Conservation (phyloP, 495 filamentous ascomycete genomes). For the Penicillium desertorum region DNA sequence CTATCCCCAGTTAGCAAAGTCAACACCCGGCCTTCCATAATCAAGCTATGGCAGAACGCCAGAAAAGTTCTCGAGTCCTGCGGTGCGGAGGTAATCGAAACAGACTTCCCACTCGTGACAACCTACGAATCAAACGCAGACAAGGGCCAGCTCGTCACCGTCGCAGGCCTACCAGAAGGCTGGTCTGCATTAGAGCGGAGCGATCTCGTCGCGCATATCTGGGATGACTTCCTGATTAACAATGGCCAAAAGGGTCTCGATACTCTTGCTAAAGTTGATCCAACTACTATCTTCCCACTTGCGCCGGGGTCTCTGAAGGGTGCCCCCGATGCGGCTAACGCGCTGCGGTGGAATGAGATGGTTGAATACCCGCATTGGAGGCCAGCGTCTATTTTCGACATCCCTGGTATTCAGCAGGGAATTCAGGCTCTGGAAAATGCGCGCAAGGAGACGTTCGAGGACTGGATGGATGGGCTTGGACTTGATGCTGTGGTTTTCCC, state of each 20-base stretch:
- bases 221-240: constrained; percentile 35
- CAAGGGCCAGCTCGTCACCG: constrained; percentile 32
- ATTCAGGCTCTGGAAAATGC: constrained; percentile 32
- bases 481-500: constrained; percentile 41
- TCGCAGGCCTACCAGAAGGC: constrained; percentile 33
- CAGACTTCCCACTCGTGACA: constrained; percentile 35
- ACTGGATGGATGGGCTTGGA: constrained; percentile 35
- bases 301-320: constrained; percentile 33
- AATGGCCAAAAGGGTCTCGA: constrained; percentile 31
- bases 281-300: constrained; percentile 35
- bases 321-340: constrained; percentile 33
- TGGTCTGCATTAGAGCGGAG: constrained; percentile 37
- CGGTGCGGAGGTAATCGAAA: constrained; percentile 36
- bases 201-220: constrained; percentile 35
- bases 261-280: constrained; percentile 31
- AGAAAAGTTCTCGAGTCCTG: constrained; percentile 25
- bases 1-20: constrained; percentile 24
- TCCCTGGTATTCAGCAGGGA: constrained; percentile 30
- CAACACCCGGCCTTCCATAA: constrained; percentile 28
- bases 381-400: constrained; percentile 25
- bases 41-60: constrained; percentile 35
- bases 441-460: constrained; percentile 33
- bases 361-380: constrained; percentile 34
- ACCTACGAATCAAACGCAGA: constrained; percentile 33
- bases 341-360: constrained; percentile 35